A percentile compares a stretch with the other conserved stretches of the same genome.
Evolutionary conservation across 2,329 filamentous ascomycete genomes (phyloP).

Genomic region (Hirsutella minnesotensis): DNA sequence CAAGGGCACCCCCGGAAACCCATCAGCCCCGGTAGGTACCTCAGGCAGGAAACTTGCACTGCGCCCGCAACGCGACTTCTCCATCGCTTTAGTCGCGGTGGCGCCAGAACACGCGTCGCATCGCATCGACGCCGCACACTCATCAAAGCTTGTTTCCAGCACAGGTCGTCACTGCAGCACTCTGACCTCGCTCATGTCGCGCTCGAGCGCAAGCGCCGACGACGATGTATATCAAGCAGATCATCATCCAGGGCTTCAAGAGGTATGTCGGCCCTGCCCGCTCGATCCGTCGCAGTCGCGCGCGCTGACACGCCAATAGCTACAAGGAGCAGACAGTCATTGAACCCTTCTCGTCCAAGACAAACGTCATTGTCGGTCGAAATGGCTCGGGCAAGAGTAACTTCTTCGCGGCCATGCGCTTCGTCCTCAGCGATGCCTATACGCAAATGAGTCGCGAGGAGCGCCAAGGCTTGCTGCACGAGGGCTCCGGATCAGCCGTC

Average conservation of each 20-base stretch:
- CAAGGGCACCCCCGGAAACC: too few species aligned
- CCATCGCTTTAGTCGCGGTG: not conserved
- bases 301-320: conserved; percentile 34
- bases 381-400: conserved; percentile 99
- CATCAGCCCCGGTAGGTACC: conserved; percentile 1
- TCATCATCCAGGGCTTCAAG: conserved; percentile 99
- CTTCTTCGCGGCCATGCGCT: conserved; percentile 97
- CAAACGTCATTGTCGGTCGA: conserved; percentile 96
- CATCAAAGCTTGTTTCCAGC: not conserved
- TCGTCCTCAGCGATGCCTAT: conserved; percentile 96
- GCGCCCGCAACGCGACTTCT: conserved; percentile 12
- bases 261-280: conserved; percentile 44
- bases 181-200: conserved; percentile 20
- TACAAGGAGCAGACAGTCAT: conserved; percentile 99
- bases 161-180: conserved; percentile 13
- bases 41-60: conserved; percentile 10
- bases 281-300: not conserved
- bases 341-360: conserved; percentile 93
- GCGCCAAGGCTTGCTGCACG: conserved; percentile 89
- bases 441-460: conserved; percentile 93
- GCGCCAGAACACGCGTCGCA: conserved; percentile 8
- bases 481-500: conserved; percentile 92
- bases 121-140: conserved; percentile 5
- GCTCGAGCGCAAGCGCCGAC: conserved; percentile 24
- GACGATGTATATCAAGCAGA: conserved; percentile 97